Evolutionary conservation across 2,329 filamentous ascomycete genomes (phyloP).

Genomic region (Aspergillus terreus): DNA sequence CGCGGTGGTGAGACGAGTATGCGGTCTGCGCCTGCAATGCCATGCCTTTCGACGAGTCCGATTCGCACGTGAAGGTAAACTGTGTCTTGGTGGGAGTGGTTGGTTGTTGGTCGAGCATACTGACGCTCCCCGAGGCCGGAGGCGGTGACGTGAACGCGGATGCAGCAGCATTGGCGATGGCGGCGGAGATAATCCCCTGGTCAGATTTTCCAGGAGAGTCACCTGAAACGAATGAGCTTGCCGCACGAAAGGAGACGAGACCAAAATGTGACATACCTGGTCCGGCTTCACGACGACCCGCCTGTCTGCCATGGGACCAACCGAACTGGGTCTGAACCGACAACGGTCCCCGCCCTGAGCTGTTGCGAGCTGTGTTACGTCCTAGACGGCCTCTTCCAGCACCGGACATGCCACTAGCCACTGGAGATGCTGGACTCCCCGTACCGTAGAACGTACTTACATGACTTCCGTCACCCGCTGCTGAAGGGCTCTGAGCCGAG

Average conservation of each 20-base stretch:
- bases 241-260: conserved; percentile 14
- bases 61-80: conserved; percentile 95
- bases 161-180: conserved; percentile 83
- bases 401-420: conserved; percentile 72
- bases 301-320: conserved; percentile 48
- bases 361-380: conserved; percentile 47
- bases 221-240: conserved; percentile 21
- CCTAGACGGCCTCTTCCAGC: conserved; percentile 80
- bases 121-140: conserved; percentile 72
- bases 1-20: conserved; percentile 36
- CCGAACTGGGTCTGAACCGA: conserved; percentile 56
- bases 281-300: conserved; percentile 42
- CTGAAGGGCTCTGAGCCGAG: conserved; percentile 43
- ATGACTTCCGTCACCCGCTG: conserved; percentile 44
- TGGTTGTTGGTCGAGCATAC: conserved; percentile 68
- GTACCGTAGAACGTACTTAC: conserved; percentile 56
- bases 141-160: conserved; percentile 59
- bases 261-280: conserved; percentile 23
- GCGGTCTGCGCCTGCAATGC: conserved; percentile 65
- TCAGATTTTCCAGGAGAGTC: conserved; percentile 41
- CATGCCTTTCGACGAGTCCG: conserved; percentile 75
- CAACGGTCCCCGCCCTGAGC: conserved; percentile 60
- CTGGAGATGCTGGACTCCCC: conserved; percentile 50
- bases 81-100: conserved; percentile 71
- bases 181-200: conserved; percentile 85